Percentiles rank a stretch among this genome's conserved stretches.
These are phyloP conservation scores for Fusarium sp. DNA, from an alignment of 2,329 filamentous ascomycete genomes.

Conservation along the genomic window DNA sequence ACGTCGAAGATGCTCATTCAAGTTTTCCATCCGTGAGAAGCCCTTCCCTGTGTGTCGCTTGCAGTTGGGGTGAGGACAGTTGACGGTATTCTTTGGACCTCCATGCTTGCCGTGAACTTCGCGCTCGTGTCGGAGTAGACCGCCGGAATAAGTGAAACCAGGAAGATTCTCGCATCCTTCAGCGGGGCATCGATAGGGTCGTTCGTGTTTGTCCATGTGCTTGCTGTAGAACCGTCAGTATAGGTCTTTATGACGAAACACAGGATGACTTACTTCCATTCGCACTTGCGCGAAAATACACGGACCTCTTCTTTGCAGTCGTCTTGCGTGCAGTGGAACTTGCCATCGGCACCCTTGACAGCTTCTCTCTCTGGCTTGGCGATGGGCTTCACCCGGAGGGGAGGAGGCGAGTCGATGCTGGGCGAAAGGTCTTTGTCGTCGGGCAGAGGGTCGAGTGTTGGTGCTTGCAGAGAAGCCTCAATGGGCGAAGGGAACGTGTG, in stretches of 20 bases:
- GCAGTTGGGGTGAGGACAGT: constrained; percentile 87
- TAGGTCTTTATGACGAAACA: not conserved
- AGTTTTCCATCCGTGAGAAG: constrained; percentile 92
- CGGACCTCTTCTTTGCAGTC: constrained; percentile 74
- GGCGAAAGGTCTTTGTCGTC: constrained; percentile 52
- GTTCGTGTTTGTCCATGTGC: constrained; percentile 98
- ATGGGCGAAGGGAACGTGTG: constrained; percentile 51
- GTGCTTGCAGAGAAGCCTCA: constrained; percentile 46
- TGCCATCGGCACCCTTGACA: constrained; percentile 74
- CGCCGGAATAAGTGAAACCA: constrained; percentile 95
- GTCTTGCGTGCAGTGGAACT: constrained; percentile 77
- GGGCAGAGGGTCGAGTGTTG: constrained; percentile 49
- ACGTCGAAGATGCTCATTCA: constrained; percentile 90
- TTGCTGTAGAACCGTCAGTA: constrained; percentile 68
- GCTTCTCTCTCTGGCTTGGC: constrained; percentile 68
- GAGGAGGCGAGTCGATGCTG: constrained; percentile 48
- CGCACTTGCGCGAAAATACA: constrained; percentile 84
- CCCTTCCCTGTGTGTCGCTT: constrained; percentile 89
- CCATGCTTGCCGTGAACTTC: constrained; percentile 94
- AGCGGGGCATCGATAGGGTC: constrained; percentile 87
- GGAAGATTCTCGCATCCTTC: constrained; percentile 90
- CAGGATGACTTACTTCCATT: constrained; percentile 83
- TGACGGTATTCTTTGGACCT: constrained; percentile 85
- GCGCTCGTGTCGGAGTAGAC: constrained; percentile 87
- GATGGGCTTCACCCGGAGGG: constrained; percentile 62